These are phyloP conservation scores for Ceratocystis cubensis DNA, from an alignment of 2,329 filamentous ascomycete genomes.

Conservation along the genomic window DNA sequence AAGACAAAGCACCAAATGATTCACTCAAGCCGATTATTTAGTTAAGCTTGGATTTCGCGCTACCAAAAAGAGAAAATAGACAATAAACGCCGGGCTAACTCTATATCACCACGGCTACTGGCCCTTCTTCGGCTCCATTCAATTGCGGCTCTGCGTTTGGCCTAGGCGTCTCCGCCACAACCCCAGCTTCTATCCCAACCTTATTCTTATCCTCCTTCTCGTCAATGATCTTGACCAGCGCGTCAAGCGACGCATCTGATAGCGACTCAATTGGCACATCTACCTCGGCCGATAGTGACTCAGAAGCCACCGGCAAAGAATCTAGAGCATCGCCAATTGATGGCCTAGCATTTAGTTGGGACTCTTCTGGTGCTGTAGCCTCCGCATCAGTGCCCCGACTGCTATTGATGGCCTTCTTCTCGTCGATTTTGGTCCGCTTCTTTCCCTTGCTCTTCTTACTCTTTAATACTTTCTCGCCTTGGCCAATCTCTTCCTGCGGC, in stretches of 20 bases:
- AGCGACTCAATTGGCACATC: neutral
- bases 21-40: too few relatives aligned
- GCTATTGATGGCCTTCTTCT: neutral
- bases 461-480: neutral
- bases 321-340: neutral
- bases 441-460: neutral
- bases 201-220: neutral
- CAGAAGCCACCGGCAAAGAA: neutral
- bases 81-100: neutral
- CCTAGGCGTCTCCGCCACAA: neutral
- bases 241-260: conserved; percentile 10
- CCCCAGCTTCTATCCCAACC: neutral
- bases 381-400: neutral
- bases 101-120: neutral
- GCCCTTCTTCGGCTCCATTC: neutral
- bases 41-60: too few relatives aligned
- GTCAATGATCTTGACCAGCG: conserved; percentile 3
- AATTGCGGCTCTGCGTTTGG: neutral
- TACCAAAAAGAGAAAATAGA: neutral
- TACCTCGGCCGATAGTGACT: neutral
- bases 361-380: neutral
- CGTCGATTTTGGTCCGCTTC: conserved; percentile 2
- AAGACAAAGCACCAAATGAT: too few relatives aligned
- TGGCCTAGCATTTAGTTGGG: neutral
- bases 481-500: neutral